These are phyloP conservation scores for Lipomyces spencermartinsiae DNA, from an alignment of 805 yeast species.

Conservation along the genomic window DNA sequence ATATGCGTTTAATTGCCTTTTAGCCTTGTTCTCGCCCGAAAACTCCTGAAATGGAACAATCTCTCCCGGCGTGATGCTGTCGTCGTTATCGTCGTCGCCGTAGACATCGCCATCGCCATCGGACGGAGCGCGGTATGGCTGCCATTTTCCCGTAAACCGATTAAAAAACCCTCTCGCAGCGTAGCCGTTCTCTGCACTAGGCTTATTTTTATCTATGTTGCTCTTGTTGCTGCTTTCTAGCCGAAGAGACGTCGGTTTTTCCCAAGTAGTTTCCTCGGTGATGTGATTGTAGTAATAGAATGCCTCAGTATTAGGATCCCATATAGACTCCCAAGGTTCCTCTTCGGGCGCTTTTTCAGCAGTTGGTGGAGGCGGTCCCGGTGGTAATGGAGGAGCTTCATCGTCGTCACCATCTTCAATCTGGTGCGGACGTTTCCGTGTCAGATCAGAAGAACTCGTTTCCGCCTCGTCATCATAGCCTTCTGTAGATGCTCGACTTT, in stretches of 20 bases:
- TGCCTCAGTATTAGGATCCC: constrained; percentile 35
- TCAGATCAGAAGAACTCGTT: neutral
- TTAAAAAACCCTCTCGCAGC: constrained; percentile 33
- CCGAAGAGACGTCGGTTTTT: constrained; percentile 36
- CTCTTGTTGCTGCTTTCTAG: neutral
- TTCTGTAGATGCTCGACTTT: neutral
- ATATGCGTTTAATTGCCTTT: constrained; percentile 27
- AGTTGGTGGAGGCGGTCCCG: constrained; percentile 37
- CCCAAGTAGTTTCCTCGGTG: constrained; percentile 42
- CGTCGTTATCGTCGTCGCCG: constrained; percentile 14
- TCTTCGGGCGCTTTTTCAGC: constrained; percentile 28
- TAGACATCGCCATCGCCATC: constrained; percentile 9
- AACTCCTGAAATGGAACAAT: constrained; percentile 28
- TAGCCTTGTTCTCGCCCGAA: constrained; percentile 22
- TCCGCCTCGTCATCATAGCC: neutral
- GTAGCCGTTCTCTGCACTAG: constrained; percentile 18
- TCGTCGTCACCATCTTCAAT: constrained; percentile 14
- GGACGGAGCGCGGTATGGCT: constrained; percentile 12
- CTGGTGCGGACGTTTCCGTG: constrained; percentile 2
- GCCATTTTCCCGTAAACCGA: constrained; percentile 33
- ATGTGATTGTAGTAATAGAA: constrained; percentile 42
- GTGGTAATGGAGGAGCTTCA: constrained; percentile 36
- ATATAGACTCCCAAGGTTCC: constrained; percentile 43
- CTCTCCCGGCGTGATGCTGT: constrained; percentile 22
- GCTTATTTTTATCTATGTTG: neutral